phyloP scores from a whole-genome alignment of 2,329 filamentous ascomycete species.

The Diplodia sapinea region DNA sequence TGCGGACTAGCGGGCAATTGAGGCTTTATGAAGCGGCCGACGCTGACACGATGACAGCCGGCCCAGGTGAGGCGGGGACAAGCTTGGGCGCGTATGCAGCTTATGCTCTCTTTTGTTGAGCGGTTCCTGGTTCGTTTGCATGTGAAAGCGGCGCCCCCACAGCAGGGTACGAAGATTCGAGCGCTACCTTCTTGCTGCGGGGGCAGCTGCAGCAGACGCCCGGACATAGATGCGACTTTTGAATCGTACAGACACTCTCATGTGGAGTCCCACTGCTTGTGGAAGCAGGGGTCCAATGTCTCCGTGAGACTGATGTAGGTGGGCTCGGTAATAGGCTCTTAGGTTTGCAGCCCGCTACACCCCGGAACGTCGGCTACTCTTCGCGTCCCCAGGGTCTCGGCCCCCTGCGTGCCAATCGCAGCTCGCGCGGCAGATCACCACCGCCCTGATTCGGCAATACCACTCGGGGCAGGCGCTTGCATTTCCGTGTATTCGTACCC shows the following conservation, averaged over 20 bases:
- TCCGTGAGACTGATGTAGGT: too few relatives aligned
- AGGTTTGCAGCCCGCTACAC: too few relatives aligned
- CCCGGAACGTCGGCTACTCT: slow-evolving; percentile 16
- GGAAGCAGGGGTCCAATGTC: too few relatives aligned
- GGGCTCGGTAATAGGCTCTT: too few relatives aligned
- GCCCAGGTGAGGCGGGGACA: slow-evolving; percentile 7
- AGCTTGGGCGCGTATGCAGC: slow-evolving; percentile 27
- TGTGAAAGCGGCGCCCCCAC: slow-evolving; percentile 19
- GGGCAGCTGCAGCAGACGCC: too few relatives aligned
- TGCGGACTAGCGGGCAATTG: slow-evolving; percentile 27
- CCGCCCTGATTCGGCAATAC: slow-evolving; percentile 8
- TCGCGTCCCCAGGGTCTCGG: slow-evolving; percentile 7
- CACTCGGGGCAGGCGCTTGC: slow-evolving; percentile 18
- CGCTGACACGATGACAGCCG: slow-evolving; percentile 8
- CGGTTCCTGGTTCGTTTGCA: slow-evolving; percentile 21
- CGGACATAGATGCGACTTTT: too few relatives aligned
- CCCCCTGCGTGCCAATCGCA: slow-evolving; percentile 11
- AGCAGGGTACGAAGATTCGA: too few relatives aligned
- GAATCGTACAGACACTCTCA: too few relatives aligned
- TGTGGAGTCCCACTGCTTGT: too few relatives aligned
- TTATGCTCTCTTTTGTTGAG: slow-evolving; percentile 30
- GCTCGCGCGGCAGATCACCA: neutral
- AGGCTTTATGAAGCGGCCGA: slow-evolving; percentile 17
- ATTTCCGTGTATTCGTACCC: slow-evolving; percentile 25
- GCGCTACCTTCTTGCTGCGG: too few relatives aligned